Evolutionary conservation across 768 basidiomycete species (phyloP), one percentile per base, ranked within the genome.

Genomic region (Amanita pallidorosea): DNA sequence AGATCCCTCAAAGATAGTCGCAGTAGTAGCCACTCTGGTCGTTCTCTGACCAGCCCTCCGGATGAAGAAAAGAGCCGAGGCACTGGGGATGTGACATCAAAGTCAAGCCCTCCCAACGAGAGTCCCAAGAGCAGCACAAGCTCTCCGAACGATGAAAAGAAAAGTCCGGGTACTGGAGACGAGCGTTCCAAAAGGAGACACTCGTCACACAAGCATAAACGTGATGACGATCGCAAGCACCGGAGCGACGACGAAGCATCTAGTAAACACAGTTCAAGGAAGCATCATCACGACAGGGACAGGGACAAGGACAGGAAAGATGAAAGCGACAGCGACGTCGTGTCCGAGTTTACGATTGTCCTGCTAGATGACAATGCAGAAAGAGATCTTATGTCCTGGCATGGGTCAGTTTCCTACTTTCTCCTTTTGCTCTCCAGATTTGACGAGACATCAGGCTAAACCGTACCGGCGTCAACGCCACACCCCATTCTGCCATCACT

Each of bases 341-440:
- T 56, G 11, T 57, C 58, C 2, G 63, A 69, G 51, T 70, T 70
- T 54, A 53, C 70, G 13, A 65, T 73, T 36, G 64, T 70, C n/a
- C 54, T 72, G 33, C 57, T 73, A 44, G 70, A 70, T 37, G 65
- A 67, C 37, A 62, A 60, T 29, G 64, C 65, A 25, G 62, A 61
- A 37, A 65, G 66, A 45, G 51, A 54, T 18, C 36, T 48, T 17
- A 55, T 60, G 38, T 66, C 70, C 18, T 74, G 72, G 72, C 72
- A 74, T 57, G 70, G 71, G 72, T 74, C 56, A 38, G 68, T 60
- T 18, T 29, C 25, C 47, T 37, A 11, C 35, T 48, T 40, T 15
- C 35, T 37, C 25, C 25, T 23, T 35, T 29, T 38, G 3, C 7
- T 25, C 23, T 25, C 23, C 13, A 2, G 6, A 4, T 38, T 34